Evolutionary conservation across 768 basidiomycete genomes (phyloP), one percentile per base, ranked within the genome.

Genomic region (Termitomyces sp.): DNA sequence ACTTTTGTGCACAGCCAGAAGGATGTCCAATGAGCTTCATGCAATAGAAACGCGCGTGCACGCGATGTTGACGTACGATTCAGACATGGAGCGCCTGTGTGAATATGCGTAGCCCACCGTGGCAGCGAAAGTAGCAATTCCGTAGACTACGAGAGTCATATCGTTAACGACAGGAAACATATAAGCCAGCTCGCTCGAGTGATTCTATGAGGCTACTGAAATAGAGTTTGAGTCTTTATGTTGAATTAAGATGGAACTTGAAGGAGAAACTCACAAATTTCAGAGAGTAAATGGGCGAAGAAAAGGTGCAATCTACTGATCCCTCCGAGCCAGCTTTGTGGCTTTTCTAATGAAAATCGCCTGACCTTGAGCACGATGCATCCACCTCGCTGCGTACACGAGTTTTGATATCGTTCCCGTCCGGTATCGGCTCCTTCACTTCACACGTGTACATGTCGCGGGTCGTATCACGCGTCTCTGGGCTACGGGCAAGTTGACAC

Each of bases 61-160:
- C 44, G 50, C 32, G 50, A 50, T 41, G 35, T 53, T 54, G 57
- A 67, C 69, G 56, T 63, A 72, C 72, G 63, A 62, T 61, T 64
- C 67, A 22, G 62, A 43, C 15, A 41, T 11, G 39, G 59, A 61
- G 43, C 69, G 61, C 53, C 76, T 77, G 48, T 81, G 78, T 20
- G 77, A 69, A 57, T 74, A 83, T 3, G 81, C 79, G 58, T 84
- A 85, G 47, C 83, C 80, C 23, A 84, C 75, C 13, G 79, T 80
- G 7, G 82, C 83, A 51, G 83, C 82, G 58, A 84, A 76, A 15
- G 82, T 83, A 29, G 83, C 82, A 53, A 85, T 70, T 56, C 82
- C 79, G 49, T 76, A 79, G 52, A 82, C 75, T 27, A 82, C 76
- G 55, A 81, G 72, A 66, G 78, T 82, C 64, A 82, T 72, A 56